Base-by-base conservation (phyloP, 1,284 basidiomycete species). In the Grifola frondosa region DNA sequence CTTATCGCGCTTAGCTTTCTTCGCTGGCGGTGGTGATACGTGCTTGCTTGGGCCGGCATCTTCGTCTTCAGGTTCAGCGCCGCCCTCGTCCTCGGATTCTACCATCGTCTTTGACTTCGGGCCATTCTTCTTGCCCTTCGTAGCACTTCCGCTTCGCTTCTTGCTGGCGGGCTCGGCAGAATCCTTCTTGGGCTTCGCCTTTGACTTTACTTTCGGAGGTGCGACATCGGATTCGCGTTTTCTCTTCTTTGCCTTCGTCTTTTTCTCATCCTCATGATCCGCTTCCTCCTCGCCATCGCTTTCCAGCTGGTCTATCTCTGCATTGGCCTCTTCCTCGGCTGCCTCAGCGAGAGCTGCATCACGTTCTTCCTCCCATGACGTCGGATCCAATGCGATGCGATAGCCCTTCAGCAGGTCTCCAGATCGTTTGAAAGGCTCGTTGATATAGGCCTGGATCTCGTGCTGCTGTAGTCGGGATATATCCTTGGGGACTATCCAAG, bases 401-500 rank as follows among this genome's bases (percentile, higher is more conserved):
- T 97, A 98, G 12, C 88, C 93, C 40, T 77, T 66, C 29, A 86
- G 68, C 30, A 98, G 80, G 31, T 92, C 87, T 28, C 80, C 82
- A 25, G 75, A 80, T 61, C 81, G 83, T 70, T 91, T 93, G 65
- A 73, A 67, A 43, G 80, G 79, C 62, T 88, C 84, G 56, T 70
- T 75, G 65, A 97, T 80, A 69, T 84, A 97, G 6, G 83, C 75
- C 53, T 88, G 77, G 66, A 97, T 96, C 68, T 94, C 90, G 62
- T 90, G 81, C 22, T 73, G 66, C 57, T 83, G 80, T 26, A 97
- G 77, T 50, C 78, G 78, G 22, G 84, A 88, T 49, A 97, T 80
- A 62, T 97, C 94, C 58, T 87, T 87, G 6, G 85, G 66, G 16
- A 81, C 73, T 24, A 91, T 75, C 94, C 95, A 98, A 30, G 91